Base-by-base conservation (phyloP, 2,329 filamentous ascomycete genomes). In the Aspergillus pseudonomiae region DNA sequence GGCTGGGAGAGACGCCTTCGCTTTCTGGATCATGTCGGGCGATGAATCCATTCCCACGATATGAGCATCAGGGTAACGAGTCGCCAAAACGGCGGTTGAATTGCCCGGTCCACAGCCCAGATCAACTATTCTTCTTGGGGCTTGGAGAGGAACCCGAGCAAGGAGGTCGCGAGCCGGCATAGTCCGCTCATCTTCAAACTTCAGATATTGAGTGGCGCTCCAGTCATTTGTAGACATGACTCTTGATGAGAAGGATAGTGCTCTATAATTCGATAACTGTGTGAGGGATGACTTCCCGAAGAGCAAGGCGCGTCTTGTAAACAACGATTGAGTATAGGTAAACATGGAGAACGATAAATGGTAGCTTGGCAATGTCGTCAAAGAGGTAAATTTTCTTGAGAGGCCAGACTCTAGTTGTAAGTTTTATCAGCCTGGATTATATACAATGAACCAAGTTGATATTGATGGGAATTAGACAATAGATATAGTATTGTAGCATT, bases 71-170 rank as follows among this genome's bases (percentile, higher is more conserved):
- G 85, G 84, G 70, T 83, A 89, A 5, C 79, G 78, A 3, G 71
- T 67, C 5, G 75, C 73, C 1, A 89, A 78, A 1, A 83, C 80
- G 1, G 75, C 73, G 0, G 86, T 88, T 2, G 83, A 86, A 75
- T 88, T 88, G 6, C 83, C 86, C 0, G 86, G 86, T 0, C 86
- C 86, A 71, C 86, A 89, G 67, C 86, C 86, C 1, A 89, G 77
- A 63, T 89, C 86, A 67, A 86, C 77, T 67, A 88, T 81, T 32
- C 72, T 75, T 11, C 75, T 69, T n/a, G 84, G 75, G 0, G 70
- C 60, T 16, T 75, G 67, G 1, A 83, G 75, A 0, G 78, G 76
- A 2, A 87, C 71, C 36, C 81, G 83, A 6, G 81, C 66, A 10
- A 88, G 73, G 1, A 88, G 81, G 65, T 89, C 86, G 48, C 80